Base-by-base conservation (phyloP, 148 eudicot genomes). In the Vaccinium darrowii region DNA sequence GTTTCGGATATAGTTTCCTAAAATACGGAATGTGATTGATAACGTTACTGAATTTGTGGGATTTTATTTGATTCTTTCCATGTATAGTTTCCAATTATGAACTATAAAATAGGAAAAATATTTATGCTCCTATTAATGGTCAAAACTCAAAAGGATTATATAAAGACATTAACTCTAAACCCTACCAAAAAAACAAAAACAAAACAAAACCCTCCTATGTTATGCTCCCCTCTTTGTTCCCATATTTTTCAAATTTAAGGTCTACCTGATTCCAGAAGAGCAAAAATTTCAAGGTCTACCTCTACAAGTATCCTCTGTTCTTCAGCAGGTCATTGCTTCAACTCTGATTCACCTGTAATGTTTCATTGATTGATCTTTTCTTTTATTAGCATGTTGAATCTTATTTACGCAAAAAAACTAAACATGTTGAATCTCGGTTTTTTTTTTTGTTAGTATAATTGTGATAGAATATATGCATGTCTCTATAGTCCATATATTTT, bases 31-130 rank as follows among this genome's bases (percentile, higher is more conserved):
- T 67, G 73, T 67, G 73, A 67, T 23, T 10, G 3, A 25, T 65
- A 56, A 56, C 60, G 67, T 9, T 25, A 11, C 72, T 25, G 23
- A 1, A 67, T 1, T 67, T 27, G 39, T 67, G 74, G 30, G 74
- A 69, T 69, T 69, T 69, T 69, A 69, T 69, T 69, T 69, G 74
- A 69, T 69, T 69, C 39, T 69, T 69, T 12, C 18, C 74, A 10
- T 69, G 30, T 1, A n/a, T n/a, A n/a, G 6, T 0, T n/a, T n/a
- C 10, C 71, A 7, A n/a, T 9, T 8, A n/a, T n/a, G 8, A 25
- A 63, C 13, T n/a, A 63, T 8, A 63, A n/a, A 63, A 0, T 63
- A 63, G 71, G 71, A 1, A 69, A 67, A 11, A 27, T 1, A 69
- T 27, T 69, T 25, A 69, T 25, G 39, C 2, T 27, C 7, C 33